Base-by-base conservation (phyloP, 2,329 filamentous ascomycete species). In the Hymenoscyphus linearis region DNA sequence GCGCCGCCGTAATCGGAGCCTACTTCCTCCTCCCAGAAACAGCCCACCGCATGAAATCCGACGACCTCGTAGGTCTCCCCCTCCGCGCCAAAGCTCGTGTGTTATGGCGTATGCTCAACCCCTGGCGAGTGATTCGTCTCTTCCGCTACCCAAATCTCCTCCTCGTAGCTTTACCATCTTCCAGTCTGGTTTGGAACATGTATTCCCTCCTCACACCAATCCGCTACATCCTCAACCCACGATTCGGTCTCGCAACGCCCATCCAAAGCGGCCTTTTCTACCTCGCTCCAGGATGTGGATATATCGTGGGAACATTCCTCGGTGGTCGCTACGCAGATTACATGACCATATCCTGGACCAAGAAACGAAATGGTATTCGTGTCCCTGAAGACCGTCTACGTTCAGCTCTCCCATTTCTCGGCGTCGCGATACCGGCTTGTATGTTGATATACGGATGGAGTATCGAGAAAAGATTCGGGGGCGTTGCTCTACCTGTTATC, bases 131-230 rank as follows among this genome's bases (percentile, higher is more conserved):
- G 14, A 67, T 89, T 12, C 75, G 79, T 18, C 77, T 91, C 9
- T 89, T 87, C 72, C 78, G 80, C 16, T 89, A 90, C 70, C 85
- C 86, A 1, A 91, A 91, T 68, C 78, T 91, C 2, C 76, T 89
- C 14, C 78, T 87, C 60, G 80, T 82, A 16, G 83, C 81, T 3
- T 73, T 88, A 3, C 85, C 84, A 2, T 85, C 82, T 53, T 82
- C 81, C 0, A 79, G 82, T 13, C 76, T 93, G 0, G 84, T 91
- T 14, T 91, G 87, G 86, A 91, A 92, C 73, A 90, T 91, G 70
- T 90, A 90, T 73, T 81, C 80, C 2, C 79, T 89, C 0, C 77
- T 89, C 2, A 89, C 87, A 0, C 85, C 85, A 0, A 89, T 91
- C 60, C 85, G 88, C 22, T 89, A 89, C 66, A 82, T 91, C 4